Evolutionary conservation across 768 basidiomycete genomes (phyloP).

Genomic region (Austroboletus eburneus): DNA sequence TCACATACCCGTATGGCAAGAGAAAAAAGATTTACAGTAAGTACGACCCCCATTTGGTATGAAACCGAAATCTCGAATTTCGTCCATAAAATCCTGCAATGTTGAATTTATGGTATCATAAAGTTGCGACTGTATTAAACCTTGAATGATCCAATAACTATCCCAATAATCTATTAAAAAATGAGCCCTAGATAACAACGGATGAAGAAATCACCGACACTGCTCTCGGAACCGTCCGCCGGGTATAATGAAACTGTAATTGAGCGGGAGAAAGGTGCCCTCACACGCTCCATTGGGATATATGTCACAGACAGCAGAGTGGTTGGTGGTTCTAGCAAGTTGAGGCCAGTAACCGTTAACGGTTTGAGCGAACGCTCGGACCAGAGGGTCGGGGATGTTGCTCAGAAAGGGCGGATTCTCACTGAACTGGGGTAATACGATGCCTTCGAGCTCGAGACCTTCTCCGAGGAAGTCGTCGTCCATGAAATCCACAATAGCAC

Average conservation of each 20-base stretch:
- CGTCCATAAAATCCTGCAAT: conserved; percentile 93
- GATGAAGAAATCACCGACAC: conserved; percentile 51
- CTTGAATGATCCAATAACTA: conserved; percentile 86
- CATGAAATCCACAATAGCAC: conserved; percentile 63
- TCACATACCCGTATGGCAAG: not conserved
- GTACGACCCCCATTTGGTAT: conserved; percentile 93
- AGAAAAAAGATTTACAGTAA: conserved; percentile 54
- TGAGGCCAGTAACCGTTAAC: conserved; percentile 86
- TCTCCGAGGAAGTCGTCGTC: conserved; percentile 78
- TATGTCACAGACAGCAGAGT: conserved; percentile 57
- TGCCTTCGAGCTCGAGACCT: conserved; percentile 73
- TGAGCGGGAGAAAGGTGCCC: conserved; percentile 83
- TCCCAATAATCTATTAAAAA: conserved; percentile 49
- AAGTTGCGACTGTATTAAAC: conserved; percentile 77
- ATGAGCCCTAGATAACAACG: not conserved
- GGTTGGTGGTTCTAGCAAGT: conserved; percentile 73
- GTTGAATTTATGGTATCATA: conserved; percentile 70
- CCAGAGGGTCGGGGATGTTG: conserved; percentile 64
- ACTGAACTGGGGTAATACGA: conserved; percentile 59
- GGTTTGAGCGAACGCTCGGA: conserved; percentile 68
- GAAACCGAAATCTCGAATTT: conserved; percentile 79
- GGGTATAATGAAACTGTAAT: conserved; percentile 88
- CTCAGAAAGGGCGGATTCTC: conserved; percentile 61
- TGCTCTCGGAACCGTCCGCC: conserved; percentile 84
- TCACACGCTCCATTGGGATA: conserved; percentile 55